Evolutionary conservation across 1,284 basidiomycete species (phyloP).

Genomic region (Mycosarcoma mackinlayi): DNA sequence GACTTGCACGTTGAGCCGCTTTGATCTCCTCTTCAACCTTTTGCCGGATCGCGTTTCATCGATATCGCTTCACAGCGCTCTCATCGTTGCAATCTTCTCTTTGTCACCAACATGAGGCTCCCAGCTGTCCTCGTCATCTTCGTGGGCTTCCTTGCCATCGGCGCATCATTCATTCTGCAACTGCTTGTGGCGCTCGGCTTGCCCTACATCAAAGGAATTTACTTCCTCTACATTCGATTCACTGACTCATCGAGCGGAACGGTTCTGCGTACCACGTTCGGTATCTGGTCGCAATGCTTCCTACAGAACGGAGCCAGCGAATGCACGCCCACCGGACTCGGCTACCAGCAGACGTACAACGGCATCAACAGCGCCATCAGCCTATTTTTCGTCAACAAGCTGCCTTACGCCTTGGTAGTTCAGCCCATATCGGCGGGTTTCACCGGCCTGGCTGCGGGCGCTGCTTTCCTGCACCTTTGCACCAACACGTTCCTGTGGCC

Average conservation of each 20-base stretch:
- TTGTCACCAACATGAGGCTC: constrained; percentile 29
- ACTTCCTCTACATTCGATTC: constrained; percentile 52
- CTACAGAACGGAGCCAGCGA: constrained; percentile 1
- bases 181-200: constrained; percentile 53
- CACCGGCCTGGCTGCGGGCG: constrained; percentile 54
- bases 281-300: constrained; percentile 56
- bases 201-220: constrained; percentile 58
- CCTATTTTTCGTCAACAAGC: constrained; percentile 48
- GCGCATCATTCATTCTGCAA: constrained; percentile 59
- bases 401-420: constrained; percentile 56
- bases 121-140: constrained; percentile 36
- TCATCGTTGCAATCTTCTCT: background rate
- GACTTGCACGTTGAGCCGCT: constrained; percentile 13
- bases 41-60: background rate
- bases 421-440: constrained; percentile 61
- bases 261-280: constrained; percentile 31
- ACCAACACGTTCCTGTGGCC: constrained; percentile 57
- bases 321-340: constrained; percentile 47
- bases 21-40: background rate
- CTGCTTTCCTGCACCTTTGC: constrained; percentile 57
- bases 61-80: background rate
- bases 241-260: constrained; percentile 10
- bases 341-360: constrained; percentile 41
- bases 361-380: constrained; percentile 25
- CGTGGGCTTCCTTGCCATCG: constrained; percentile 55